phyloP scores from a whole-genome alignment of 2,329 filamentous ascomycete species.

The Fusarium metavorans region DNA sequence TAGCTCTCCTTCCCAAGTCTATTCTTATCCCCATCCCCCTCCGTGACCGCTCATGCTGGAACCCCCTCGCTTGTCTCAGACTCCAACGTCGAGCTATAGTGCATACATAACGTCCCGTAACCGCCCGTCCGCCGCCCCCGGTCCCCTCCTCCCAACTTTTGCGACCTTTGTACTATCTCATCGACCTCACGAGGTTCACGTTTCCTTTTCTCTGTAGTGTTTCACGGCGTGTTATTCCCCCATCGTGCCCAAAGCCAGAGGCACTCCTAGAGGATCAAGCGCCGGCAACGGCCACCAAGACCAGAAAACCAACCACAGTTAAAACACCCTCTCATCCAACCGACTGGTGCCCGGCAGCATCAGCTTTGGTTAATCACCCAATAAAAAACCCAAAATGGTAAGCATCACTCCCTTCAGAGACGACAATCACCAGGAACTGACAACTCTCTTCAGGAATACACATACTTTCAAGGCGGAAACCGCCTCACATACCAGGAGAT shows the following conservation, averaged over 20 bases:
- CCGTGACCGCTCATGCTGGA: conserved; percentile 37
- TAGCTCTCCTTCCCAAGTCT: conserved; percentile 36
- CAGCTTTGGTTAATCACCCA: conserved; percentile 12
- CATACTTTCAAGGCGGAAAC: conserved; percentile 52
- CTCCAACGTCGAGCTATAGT: conserved; percentile 42
- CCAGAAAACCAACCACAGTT: conserved; percentile 38
- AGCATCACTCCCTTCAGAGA: conserved; percentile 19
- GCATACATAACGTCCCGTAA: conserved; percentile 63
- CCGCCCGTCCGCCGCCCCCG: conserved; percentile 54
- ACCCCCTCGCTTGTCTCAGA: conserved; percentile 34
- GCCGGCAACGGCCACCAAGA: conserved; percentile 54
- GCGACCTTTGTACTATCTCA: conserved; percentile 52
- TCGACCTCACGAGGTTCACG: conserved; percentile 50
- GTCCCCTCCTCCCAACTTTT: conserved; percentile 55
- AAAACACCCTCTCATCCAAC: conserved; percentile 26
- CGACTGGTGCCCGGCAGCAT: conserved; percentile 35
- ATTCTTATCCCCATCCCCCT: conserved; percentile 43
- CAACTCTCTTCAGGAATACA: conserved; percentile 48
- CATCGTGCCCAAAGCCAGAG: conserved; percentile 25
- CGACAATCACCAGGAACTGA: background rate
- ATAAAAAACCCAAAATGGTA: conserved; percentile 49
- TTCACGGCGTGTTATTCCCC: conserved; percentile 42
- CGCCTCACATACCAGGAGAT: conserved; percentile 61
- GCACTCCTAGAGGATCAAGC: conserved; percentile 43
- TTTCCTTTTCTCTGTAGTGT: conserved; percentile 46